Conservation (phyloP, 2,329 filamentous ascomycete species). For the Scedosporium boydii region DNA sequence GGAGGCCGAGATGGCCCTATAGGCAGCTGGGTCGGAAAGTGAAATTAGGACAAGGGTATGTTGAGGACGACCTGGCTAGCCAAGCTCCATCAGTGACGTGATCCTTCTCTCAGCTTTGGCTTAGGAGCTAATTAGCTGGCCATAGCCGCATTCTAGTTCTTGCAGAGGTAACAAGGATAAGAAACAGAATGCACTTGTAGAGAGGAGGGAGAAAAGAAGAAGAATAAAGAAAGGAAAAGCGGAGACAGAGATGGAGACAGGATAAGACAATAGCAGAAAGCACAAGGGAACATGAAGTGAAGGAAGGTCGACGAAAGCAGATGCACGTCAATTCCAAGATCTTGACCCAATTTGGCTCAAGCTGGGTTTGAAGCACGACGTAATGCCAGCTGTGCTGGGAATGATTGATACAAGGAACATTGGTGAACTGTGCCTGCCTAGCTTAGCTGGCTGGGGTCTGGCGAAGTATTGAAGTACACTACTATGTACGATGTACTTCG, state of each 20-base stretch:
- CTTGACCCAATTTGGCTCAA: slow-evolving; percentile 3
- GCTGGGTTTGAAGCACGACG: slow-evolving; percentile 10
- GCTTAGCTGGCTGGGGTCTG: too few relatives aligned
- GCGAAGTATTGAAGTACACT: too few relatives aligned
- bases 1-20: background rate
- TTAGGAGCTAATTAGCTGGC: background rate
- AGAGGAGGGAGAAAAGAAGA: background rate
- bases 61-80: background rate
- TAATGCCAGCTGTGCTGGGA: slow-evolving; percentile 1
- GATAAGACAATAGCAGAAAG: slow-evolving; percentile 10
- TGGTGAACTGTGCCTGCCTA: background rate
- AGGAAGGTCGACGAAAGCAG: slow-evolving; percentile 11
- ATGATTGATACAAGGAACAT: background rate
- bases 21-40: background rate
- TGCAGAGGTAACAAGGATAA: background rate
- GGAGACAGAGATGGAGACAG: slow-evolving; percentile 11
- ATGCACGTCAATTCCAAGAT: slow-evolving; percentile 1
- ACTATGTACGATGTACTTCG: too few relatives aligned
- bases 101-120: background rate
- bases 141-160: background rate
- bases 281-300: slow-evolving; percentile 11
- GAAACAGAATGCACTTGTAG: background rate
- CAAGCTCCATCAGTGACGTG: slow-evolving; percentile 3
- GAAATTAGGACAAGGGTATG: background rate
- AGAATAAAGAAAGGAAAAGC: slow-evolving; percentile 12